Evolutionary conservation across 306 rosid genomes (phyloP).

Genomic region (Malus fusca): DNA sequence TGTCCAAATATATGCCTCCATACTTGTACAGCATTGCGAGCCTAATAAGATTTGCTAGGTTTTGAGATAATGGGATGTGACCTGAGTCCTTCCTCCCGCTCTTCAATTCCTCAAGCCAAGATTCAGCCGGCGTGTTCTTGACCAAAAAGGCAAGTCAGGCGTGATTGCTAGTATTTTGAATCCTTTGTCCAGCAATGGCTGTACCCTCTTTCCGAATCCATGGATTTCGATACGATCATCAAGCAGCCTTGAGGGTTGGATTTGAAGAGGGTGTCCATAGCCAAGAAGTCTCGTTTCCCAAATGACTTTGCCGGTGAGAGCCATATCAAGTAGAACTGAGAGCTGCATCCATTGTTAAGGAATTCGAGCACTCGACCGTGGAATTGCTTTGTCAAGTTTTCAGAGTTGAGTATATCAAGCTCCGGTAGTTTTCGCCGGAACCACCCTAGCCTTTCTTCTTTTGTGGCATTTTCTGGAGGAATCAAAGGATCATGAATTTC

Average conservation of each 20-base stretch:
- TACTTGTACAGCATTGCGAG: slow-evolving; percentile 45
- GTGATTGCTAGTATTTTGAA: slow-evolving; percentile 26
- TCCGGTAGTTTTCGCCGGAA: slow-evolving; percentile 28
- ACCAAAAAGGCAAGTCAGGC: slow-evolving; percentile 33
- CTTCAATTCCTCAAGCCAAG: slow-evolving; percentile 32
- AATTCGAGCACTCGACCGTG: slow-evolving; percentile 28
- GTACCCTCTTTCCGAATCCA: slow-evolving; percentile 29
- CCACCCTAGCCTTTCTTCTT: slow-evolving; percentile 38
- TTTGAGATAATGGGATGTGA: slow-evolving; percentile 45
- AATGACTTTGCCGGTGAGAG: slow-evolving; percentile 29
- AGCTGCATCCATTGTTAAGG: slow-evolving; percentile 26
- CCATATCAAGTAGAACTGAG: slow-evolving; percentile 45
- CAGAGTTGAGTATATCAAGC: slow-evolving; percentile 30
- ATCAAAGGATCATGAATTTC: neutral
- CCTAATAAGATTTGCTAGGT: slow-evolving; percentile 39
- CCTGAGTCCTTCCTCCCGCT: slow-evolving; percentile 52
- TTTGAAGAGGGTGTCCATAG: slow-evolving; percentile 35
- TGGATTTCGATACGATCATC: slow-evolving; percentile 29
- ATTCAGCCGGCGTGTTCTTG: slow-evolving; percentile 28
- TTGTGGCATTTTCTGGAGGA: slow-evolving; percentile 10
- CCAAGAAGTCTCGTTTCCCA: slow-evolving; percentile 28
- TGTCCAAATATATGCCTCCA: slow-evolving; percentile 52
- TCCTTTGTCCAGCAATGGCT: slow-evolving; percentile 32
- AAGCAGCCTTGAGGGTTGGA: slow-evolving; percentile 38
- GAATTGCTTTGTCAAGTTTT: slow-evolving; percentile 18